Percentiles rank a stretch among this genome's conserved stretches.
Evolutionary conservation across 73 alveolate species (phyloP).

Genomic region (Tetrahymena thermophila): DNA sequence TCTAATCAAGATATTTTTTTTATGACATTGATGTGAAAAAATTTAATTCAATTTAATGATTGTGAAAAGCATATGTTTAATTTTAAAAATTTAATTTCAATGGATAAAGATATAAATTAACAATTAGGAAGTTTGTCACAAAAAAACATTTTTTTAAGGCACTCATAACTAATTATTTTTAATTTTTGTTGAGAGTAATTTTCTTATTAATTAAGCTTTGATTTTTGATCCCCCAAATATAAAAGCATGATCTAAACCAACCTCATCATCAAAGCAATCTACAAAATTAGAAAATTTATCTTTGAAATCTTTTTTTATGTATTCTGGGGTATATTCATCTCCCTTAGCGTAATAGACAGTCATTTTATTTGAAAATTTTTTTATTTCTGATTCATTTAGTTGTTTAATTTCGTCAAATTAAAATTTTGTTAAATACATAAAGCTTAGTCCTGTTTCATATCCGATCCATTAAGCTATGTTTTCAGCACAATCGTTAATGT

Average conservation of each 20-base stretch:
- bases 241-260: not conserved
- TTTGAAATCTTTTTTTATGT: not conserved
- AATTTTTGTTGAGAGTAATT: not conserved
- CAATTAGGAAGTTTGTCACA: too few relatives aligned
- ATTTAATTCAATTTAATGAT: too few relatives aligned
- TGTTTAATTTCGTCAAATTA: not conserved
- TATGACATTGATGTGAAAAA: too few relatives aligned
- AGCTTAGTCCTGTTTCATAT: not conserved
- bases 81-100: too few relatives aligned
- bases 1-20: too few relatives aligned
- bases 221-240: not conserved
- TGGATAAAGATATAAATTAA: too few relatives aligned
- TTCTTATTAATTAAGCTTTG: not conserved
- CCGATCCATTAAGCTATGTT: not conserved
- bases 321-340: not conserved
- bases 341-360: not conserved
- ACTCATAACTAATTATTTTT: too few relatives aligned
- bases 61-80: too few relatives aligned
- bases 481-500: not conserved
- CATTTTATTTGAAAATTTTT: not conserved
- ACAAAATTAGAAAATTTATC: not conserved
- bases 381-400: not conserved
- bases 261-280: not conserved
- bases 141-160: too few relatives aligned
- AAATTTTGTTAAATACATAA: not conserved